These are phyloP conservation scores for Aleurites moluccanus DNA, from an alignment of 441 rosid genomes.

Conservation along the genomic window DNA sequence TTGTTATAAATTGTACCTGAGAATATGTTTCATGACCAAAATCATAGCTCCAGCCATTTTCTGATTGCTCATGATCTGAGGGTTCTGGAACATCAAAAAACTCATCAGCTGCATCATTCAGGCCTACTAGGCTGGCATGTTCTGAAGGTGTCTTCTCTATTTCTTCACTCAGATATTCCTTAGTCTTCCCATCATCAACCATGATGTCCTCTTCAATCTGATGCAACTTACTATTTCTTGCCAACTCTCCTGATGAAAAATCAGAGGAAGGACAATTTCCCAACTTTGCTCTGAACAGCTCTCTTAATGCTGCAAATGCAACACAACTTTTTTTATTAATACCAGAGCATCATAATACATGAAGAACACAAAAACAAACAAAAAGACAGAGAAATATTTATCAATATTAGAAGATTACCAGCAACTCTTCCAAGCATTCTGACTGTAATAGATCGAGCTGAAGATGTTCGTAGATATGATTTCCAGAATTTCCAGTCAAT, in stretches of 20 bases:
- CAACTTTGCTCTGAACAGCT: constrained; percentile 68
- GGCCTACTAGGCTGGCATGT: constrained; percentile 76
- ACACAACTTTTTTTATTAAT: constrained; percentile 9
- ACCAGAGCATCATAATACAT: neutral
- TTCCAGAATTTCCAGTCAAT: constrained; percentile 95
- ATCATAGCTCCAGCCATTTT: constrained; percentile 71
- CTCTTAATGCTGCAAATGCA: constrained; percentile 68
- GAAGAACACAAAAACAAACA: neutral
- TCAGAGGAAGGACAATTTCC: constrained; percentile 56
- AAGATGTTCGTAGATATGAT: constrained; percentile 65
- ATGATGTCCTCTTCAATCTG: constrained; percentile 39
- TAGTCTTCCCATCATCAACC: constrained; percentile 42
- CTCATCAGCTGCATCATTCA: constrained; percentile 84
- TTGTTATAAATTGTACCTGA: constrained; percentile 51
- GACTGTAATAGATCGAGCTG: constrained; percentile 78
- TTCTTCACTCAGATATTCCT: constrained; percentile 52
- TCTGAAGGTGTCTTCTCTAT: constrained; percentile 66
- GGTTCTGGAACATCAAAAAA: constrained; percentile 94
- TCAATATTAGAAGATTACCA: constrained; percentile 46
- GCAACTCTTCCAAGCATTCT: constrained; percentile 92
- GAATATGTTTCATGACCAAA: constrained; percentile 55
- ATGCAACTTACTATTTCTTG: constrained; percentile 43
- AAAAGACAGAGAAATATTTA: constrained; percentile 19
- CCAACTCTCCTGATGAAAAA: constrained; percentile 73
- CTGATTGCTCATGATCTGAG: constrained; percentile 58